Evolutionary conservation across 768 basidiomycete species (phyloP), one percentile per base, ranked within the genome.

Genomic region (Boletus sensibilis): DNA sequence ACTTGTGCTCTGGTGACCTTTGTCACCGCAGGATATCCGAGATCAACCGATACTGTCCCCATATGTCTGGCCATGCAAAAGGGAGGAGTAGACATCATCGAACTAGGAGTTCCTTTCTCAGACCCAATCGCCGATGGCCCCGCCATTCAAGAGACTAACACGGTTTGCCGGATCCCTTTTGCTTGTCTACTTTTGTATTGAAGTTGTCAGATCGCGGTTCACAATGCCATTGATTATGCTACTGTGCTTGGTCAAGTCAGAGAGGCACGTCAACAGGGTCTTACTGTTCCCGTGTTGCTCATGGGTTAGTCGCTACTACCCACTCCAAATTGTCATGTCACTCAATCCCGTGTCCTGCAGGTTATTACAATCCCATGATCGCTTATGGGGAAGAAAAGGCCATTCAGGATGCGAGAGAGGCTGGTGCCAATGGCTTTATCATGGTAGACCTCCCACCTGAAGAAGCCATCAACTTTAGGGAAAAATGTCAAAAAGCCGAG

Each of bases 371-470:
- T 69, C 96, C 97, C 14, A 72, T 98, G 35, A 80, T 98, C 41
- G 92, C 95, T 0, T 96, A 98, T 64, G 94, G 94, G 3, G 97
- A 99, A 75, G 92, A 96, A 57, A 90, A 85, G 70, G 90, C 96
- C 5, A 94, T 98, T 25, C 83, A 86, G 52, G 95, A 97, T 69
- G 95, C 94, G 2, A 80, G 76, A 44, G 86, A 87, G 55, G 94
- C 93, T 18, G 96, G 96, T 16, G 97, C 93, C 0, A 98, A 96
- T 71, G 97, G 97, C 1, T 99, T 94, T 69, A 95, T 98, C 63
- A 85, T 99, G 75, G 95, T 98, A 25, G 97, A 99, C 70, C 84
- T 98, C 29, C 97, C 97, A 34, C 97, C 97, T 14, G 95, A 98
- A 74, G 97, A 99, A 72, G 95, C 97, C 31, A 75, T 95, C 59